Conservation (phyloP, 2,329 filamentous ascomycete genomes). For the Akanthomyces lecanii region DNA sequence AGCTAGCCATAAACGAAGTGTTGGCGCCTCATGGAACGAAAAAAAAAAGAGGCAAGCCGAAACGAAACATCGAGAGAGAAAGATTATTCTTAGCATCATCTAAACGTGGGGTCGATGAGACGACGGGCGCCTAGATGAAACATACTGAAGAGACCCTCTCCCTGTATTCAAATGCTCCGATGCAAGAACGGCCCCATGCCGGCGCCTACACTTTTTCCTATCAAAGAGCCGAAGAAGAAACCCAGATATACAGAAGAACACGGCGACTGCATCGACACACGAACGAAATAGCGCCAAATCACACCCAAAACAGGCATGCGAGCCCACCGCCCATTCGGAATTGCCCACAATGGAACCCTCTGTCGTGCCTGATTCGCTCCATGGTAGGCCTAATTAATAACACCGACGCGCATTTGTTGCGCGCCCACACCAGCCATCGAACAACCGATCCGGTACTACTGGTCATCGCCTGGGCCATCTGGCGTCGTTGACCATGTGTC, state of each 20-base stretch:
- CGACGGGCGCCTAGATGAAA: constrained; percentile 16
- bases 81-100: constrained; percentile 1
- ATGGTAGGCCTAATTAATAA: neutral
- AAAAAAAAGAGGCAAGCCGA: neutral
- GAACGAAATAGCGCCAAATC: neutral
- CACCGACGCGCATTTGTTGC: neutral
- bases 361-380: constrained; percentile 5
- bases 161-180: neutral
- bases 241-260: neutral
- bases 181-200: constrained; percentile 9
- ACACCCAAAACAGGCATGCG: constrained; percentile 1
- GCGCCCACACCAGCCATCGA: neutral
- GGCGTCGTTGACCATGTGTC: neutral
- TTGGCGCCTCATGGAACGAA: constrained; percentile 6
- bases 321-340: constrained; percentile 13
- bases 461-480: neutral
- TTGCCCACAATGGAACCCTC: constrained; percentile 4
- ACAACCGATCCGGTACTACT: neutral
- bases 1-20: neutral
- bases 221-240: neutral
- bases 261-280: neutral
- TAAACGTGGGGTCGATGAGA: constrained; percentile 8
- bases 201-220: neutral
- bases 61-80: neutral
- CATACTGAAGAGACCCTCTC: constrained; percentile 3